Percentiles rank a stretch among this genome's conserved stretches.
Evolutionary conservation across 163 green algal genomes (phyloP).

Genomic region (Volvox carteri): DNA sequence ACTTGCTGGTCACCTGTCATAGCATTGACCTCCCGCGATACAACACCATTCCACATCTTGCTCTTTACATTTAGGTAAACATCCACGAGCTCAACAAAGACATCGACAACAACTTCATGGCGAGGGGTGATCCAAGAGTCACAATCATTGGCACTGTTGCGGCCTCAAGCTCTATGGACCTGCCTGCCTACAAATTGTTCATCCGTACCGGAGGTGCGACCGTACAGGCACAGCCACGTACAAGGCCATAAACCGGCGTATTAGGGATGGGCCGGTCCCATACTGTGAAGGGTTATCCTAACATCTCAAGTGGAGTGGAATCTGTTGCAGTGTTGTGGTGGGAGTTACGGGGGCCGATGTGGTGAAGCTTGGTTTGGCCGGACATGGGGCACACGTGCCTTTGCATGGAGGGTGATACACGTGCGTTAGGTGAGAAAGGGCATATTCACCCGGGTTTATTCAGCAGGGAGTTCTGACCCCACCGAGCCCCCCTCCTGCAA

Average conservation of each 20-base stretch:
- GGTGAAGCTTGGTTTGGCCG: background rate
- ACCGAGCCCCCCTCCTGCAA: background rate
- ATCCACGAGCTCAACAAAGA: slow-evolving; percentile 30
- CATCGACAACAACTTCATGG: slow-evolving; percentile 33
- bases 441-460: too few relatives aligned
- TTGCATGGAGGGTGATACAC: too few relatives aligned
- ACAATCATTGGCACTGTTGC: background rate
- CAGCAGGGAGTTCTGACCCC: too few relatives aligned
- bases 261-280: background rate
- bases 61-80: background rate
- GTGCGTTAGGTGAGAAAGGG: too few relatives aligned
- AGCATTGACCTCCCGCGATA: too few relatives aligned
- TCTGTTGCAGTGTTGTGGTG: background rate
- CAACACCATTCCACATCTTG: background rate
- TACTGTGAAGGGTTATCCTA: background rate
- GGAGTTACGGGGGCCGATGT: background rate
- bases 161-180: background rate
- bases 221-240: background rate
- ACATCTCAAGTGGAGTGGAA: too few relatives aligned
- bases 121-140: background rate
- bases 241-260: background rate
- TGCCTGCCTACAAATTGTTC: background rate
- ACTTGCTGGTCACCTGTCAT: background rate
- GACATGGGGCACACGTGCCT: background rate
- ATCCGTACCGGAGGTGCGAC: background rate